Evolutionary conservation across 2,329 filamentous ascomycete species (phyloP).

Genomic region (Chrysosphaeria jannelii): DNA sequence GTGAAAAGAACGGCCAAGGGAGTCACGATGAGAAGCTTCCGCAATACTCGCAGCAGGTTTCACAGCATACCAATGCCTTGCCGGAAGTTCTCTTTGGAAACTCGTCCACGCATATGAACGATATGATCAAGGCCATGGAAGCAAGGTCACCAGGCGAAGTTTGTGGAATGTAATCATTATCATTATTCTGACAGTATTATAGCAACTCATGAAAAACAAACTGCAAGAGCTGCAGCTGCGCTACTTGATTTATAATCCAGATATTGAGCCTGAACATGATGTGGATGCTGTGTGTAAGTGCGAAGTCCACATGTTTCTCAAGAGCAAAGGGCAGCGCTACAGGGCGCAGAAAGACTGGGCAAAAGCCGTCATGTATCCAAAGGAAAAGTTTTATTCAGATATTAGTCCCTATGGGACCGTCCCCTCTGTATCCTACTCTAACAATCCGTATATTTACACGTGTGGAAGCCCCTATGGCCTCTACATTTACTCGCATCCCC

Average conservation of each 20-base stretch:
- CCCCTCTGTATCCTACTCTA: too few species aligned
- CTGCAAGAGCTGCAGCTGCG: slow-evolving; percentile 12
- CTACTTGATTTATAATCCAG: slow-evolving; percentile 13
- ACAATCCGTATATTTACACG: slow-evolving; percentile 1
- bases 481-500: too few species aligned
- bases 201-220: slow-evolving; percentile 13
- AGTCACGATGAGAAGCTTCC: too few species aligned
- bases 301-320: slow-evolving; percentile 11
- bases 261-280: slow-evolving; percentile 17
- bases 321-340: slow-evolving; percentile 10
- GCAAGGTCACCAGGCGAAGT: too few species aligned
- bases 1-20: too few species aligned
- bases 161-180: too few species aligned
- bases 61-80: too few species aligned
- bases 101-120: too few species aligned
- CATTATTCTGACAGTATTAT: too few species aligned
- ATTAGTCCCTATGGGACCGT: slow-evolving; percentile 1
- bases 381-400: slow-evolving; percentile 7
- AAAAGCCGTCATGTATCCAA: slow-evolving; percentile 16
- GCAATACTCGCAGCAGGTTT: too few species aligned
- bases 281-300: slow-evolving; percentile 11
- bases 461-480: slow-evolving; percentile 1
- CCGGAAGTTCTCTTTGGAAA: too few species aligned
- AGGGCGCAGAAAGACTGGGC: slow-evolving; percentile 13
- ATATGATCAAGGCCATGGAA: too few species aligned